Evolutionary conservation across 129 eudicot genomes (phyloP).

Genomic region (Sambucus nigra): DNA sequence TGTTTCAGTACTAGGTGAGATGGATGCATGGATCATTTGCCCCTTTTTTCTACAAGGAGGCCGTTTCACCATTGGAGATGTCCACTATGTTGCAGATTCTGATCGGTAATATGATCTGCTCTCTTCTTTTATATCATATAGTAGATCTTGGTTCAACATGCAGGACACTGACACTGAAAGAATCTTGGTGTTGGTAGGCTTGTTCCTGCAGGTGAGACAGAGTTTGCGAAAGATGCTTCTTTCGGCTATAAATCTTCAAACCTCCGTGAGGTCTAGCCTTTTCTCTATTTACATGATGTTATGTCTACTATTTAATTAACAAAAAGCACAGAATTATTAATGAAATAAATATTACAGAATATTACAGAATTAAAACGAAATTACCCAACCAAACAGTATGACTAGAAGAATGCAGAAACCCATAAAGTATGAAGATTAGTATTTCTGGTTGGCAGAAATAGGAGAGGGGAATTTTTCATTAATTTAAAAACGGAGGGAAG

Average conservation of each 20-base stretch:
- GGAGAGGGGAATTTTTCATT: too few species aligned
- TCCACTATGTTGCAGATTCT: conserved; percentile 92
- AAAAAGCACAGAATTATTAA: too few species aligned
- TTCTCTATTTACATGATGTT: conserved; percentile 1
- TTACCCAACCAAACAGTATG: too few species aligned
- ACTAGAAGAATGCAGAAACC: too few species aligned
- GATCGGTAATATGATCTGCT: conserved; percentile 43
- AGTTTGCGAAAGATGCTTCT: conserved; percentile 97
- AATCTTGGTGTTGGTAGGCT: conserved; percentile 46
- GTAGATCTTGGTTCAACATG: conserved; percentile 4
- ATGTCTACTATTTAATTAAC: too few species aligned
- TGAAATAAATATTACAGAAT: too few species aligned
- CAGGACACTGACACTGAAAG: conserved; percentile 8
- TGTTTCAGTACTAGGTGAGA: conserved; percentile 86
- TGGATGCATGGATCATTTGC: conserved; percentile 98
- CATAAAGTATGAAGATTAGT: too few species aligned
- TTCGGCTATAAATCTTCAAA: conserved; percentile 95
- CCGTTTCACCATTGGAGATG: conserved; percentile 78
- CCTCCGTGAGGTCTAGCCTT: conserved; percentile 65
- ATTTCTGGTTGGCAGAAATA: too few species aligned
- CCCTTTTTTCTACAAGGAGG: conserved; percentile 99
- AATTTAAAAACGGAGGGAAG: too few species aligned
- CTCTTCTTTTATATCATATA: conserved; percentile 1
- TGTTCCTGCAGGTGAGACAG: conserved; percentile 97
- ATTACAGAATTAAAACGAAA: too few species aligned